Percentiles rank a stretch among this genome's conserved stretches.
Evolutionary conservation across 257 asterid species (phyloP).

Genomic region (Cinchona pubescens): DNA sequence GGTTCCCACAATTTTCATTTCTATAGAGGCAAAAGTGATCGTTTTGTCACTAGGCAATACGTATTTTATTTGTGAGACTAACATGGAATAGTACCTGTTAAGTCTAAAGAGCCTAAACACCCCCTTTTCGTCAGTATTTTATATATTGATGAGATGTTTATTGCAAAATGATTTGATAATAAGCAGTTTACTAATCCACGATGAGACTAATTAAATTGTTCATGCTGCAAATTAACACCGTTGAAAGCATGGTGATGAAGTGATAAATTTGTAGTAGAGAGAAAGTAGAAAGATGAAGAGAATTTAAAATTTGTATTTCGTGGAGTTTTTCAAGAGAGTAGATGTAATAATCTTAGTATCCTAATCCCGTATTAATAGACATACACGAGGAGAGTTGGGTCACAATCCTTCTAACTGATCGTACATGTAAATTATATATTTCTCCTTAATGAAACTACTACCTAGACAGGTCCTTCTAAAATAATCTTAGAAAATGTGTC

Average conservation of each 20-base stretch:
- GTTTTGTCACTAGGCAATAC: not conserved
- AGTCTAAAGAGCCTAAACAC: not conserved
- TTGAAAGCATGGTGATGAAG: not conserved
- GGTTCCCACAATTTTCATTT: constrained; percentile 42
- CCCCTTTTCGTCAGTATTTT: not conserved
- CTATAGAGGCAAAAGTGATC: not conserved
- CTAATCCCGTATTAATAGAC: too few species aligned
- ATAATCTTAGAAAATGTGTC: too few species aligned
- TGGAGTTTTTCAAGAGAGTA: too few species aligned
- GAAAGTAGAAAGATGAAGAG: too few species aligned
- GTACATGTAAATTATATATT: too few species aligned
- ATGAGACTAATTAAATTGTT: not conserved
- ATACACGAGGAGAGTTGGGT: too few species aligned
- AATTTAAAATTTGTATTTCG: too few species aligned
- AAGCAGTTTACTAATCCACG: not conserved
- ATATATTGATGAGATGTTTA: not conserved
- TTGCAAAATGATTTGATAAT: not conserved
- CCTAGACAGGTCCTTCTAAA: too few species aligned
- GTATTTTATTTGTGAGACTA: constrained; percentile 1
- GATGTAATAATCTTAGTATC: too few species aligned
- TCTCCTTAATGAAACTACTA: too few species aligned
- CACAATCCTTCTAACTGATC: too few species aligned
- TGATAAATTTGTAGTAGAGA: too few species aligned
- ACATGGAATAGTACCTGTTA: not conserved
- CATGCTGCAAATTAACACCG: not conserved